Conservation (phyloP, 2,329 filamentous ascomycete species). For the Colletotrichum orbiculare region DNA sequence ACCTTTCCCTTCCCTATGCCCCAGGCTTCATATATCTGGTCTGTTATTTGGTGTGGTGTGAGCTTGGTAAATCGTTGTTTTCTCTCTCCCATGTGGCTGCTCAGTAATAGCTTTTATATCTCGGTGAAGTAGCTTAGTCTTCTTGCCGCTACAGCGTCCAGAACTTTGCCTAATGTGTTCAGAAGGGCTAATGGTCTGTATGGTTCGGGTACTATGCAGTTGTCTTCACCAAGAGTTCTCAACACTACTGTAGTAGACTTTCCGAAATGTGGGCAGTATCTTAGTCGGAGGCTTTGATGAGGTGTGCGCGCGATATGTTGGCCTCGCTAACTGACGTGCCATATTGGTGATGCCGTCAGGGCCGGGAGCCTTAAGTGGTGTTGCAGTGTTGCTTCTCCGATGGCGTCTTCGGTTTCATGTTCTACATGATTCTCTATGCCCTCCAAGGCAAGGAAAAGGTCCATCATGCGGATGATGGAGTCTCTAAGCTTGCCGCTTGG, state of each 20-base stretch:
- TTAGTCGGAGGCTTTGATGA: conserved; percentile 33
- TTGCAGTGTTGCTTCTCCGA: conserved; percentile 37
- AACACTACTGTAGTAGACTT: conserved; percentile 36
- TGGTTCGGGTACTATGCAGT: conserved; percentile 37
- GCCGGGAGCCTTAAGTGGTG: conserved; percentile 37
- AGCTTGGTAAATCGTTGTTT: conserved; percentile 28
- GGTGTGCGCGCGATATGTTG: conserved; percentile 32
- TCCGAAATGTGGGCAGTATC: conserved; percentile 38
- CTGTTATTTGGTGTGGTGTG: conserved; percentile 29
- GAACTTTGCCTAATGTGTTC: conserved; percentile 20
- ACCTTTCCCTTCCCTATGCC: conserved; percentile 16
- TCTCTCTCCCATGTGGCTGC: background rate
- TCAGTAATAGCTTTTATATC: background rate
- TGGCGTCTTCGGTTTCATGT: conserved; percentile 13
- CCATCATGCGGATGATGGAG: too few relatives aligned
- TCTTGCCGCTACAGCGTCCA: conserved; percentile 35
- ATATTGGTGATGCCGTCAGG: conserved; percentile 39
- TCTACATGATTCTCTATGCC: background rate
- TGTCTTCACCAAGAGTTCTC: conserved; percentile 35
- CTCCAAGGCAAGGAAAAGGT: too few relatives aligned
- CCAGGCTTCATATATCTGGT: conserved; percentile 34
- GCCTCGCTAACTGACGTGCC: conserved; percentile 33
- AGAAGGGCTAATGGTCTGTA: conserved; percentile 39
- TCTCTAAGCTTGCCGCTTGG: too few relatives aligned
- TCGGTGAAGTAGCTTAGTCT: conserved; percentile 23